A percentile compares a stretch with the other conserved stretches of the same genome.
These are phyloP conservation scores for Petunia secreta DNA, from an alignment of 257 asterid genomes.

Conservation along the genomic window DNA sequence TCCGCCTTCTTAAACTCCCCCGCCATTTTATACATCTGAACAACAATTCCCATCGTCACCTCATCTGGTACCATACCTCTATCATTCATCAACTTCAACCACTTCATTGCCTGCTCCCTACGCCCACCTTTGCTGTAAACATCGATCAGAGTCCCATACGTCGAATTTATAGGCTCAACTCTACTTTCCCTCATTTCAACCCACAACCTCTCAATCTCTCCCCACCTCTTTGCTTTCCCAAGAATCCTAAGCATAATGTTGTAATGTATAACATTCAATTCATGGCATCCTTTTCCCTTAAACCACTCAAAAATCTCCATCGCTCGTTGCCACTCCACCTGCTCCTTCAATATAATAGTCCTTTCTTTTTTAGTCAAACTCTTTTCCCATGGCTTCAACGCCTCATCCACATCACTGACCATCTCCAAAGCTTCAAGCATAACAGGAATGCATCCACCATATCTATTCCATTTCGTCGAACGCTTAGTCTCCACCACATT, in stretches of 20 bases:
- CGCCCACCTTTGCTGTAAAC: conserved; percentile 77
- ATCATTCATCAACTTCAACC: conserved; percentile 76
- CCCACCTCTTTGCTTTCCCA: conserved; percentile 70
- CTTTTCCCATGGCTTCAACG: conserved; percentile 76
- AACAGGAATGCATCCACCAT: conserved; percentile 78
- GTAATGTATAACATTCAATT: conserved; percentile 87
- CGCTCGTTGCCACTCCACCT: conserved; percentile 79
- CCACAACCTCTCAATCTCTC: conserved; percentile 66
- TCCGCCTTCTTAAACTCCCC: conserved; percentile 86
- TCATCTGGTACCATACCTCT: conserved; percentile 80
- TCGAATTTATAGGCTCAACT: conserved; percentile 73
- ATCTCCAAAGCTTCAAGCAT: conserved; percentile 71
- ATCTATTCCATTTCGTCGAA: conserved; percentile 84
- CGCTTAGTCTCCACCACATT: conserved; percentile 48
- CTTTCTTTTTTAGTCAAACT: conserved; percentile 80
- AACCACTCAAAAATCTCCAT: conserved; percentile 90
- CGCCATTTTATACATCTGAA: conserved; percentile 89
- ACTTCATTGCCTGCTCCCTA: conserved; percentile 60
- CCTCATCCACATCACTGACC: conserved; percentile 65
- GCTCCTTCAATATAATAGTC: conserved; percentile 90
- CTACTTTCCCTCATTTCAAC: conserved; percentile 63
- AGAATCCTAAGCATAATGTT: conserved; percentile 81
- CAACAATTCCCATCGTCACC: conserved; percentile 84
- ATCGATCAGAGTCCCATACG: conserved; percentile 92
- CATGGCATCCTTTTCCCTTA: conserved; percentile 67